Evolutionary conservation across 2,329 filamentous ascomycete species (phyloP).

Genomic region (Alternaria triticimaculans): DNA sequence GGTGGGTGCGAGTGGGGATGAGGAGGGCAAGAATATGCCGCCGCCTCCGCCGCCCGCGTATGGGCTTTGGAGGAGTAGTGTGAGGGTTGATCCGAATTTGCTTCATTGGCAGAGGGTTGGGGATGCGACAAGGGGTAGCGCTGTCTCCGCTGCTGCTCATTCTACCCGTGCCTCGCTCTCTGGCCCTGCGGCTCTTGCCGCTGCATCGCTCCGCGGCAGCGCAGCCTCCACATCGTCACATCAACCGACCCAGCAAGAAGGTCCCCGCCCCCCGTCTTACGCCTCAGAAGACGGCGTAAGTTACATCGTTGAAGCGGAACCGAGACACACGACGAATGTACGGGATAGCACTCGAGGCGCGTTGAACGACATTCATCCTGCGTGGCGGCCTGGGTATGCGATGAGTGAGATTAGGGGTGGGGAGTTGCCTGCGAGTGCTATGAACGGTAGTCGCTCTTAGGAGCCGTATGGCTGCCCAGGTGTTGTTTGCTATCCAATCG

Average conservation of each 20-base stretch:
- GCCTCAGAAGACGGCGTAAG: slow-evolving; percentile 75
- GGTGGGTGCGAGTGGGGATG: slow-evolving; percentile 7
- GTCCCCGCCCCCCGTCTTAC: slow-evolving; percentile 73
- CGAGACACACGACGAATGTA: slow-evolving; percentile 25
- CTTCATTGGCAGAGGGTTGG: slow-evolving; percentile 77
- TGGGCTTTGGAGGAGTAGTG: slow-evolving; percentile 81
- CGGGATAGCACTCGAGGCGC: slow-evolving; percentile 21
- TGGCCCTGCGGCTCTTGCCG: background rate
- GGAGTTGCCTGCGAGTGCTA: slow-evolving; percentile 12
- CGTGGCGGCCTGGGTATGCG: slow-evolving; percentile 45
- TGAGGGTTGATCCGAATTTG: slow-evolving; percentile 79
- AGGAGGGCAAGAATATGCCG: slow-evolving; percentile 32
- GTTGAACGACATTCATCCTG: slow-evolving; percentile 46
- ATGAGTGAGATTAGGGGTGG: slow-evolving; percentile 33
- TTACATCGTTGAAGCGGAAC: slow-evolving; percentile 73
- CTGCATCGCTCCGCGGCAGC: background rate
- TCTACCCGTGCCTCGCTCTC: slow-evolving; percentile 9
- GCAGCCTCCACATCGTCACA: background rate
- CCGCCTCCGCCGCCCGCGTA: slow-evolving; percentile 74
- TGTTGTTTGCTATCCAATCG: background rate
- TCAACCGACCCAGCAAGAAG: slow-evolving; percentile 3
- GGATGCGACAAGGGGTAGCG: background rate
- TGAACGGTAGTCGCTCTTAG: background rate
- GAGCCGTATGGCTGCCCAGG: background rate
- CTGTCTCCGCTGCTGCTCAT: background rate